Percentiles rank a stretch among this genome's conserved stretches.
phyloP scores from a whole-genome alignment of 2,329 filamentous ascomycete genomes.

The Emmonsiellopsis sp. region DNA sequence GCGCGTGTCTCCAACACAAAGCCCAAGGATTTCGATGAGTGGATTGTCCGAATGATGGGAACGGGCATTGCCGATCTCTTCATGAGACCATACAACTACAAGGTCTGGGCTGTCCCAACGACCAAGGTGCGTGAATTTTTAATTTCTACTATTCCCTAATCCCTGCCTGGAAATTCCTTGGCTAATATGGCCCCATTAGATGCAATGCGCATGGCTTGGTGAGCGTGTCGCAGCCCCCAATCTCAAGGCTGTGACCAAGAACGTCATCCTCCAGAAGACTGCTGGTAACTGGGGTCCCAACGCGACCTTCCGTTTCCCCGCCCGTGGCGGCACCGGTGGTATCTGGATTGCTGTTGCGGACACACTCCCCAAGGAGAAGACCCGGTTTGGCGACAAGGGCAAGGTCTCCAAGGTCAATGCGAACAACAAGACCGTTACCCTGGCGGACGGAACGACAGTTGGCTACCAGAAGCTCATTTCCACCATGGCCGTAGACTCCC shows the following conservation, averaged over 20 bases:
- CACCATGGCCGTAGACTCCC: conserved; percentile 90
- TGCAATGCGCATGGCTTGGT: conserved; percentile 98
- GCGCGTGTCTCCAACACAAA: conserved; percentile 67
- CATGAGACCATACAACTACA: conserved; percentile 99
- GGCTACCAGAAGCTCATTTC: conserved; percentile 87
- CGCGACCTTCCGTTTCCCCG: conserved; percentile 96
- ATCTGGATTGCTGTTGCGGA: conserved; percentile 98
- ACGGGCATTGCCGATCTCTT: conserved; percentile 85
- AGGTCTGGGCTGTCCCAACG: conserved; percentile 98
- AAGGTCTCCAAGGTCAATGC: conserved; percentile 82
- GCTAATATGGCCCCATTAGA: conserved; percentile 45
- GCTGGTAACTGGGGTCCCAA: conserved; percentile 98
- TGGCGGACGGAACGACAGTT: conserved; percentile 78
- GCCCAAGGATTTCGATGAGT: conserved; percentile 96
- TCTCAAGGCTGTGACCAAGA: conserved; percentile 85
- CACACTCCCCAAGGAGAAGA: conserved; percentile 87
- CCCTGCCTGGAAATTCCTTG: no score
- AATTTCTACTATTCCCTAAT: neutral
- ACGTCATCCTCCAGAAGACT: conserved; percentile 91
- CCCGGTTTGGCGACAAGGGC: conserved; percentile 75
- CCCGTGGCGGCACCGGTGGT: conserved; percentile 87
- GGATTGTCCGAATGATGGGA: conserved; percentile 90
- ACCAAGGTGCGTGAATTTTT: conserved; percentile 61
- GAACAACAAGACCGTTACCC: conserved; percentile 68
- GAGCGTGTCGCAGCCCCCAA: conserved; percentile 97